Percentiles rank a stretch among this genome's conserved stretches.
Evolutionary conservation across 805 yeast species (phyloP).

Genomic region (Barnettozyma wickerhamii): DNA sequence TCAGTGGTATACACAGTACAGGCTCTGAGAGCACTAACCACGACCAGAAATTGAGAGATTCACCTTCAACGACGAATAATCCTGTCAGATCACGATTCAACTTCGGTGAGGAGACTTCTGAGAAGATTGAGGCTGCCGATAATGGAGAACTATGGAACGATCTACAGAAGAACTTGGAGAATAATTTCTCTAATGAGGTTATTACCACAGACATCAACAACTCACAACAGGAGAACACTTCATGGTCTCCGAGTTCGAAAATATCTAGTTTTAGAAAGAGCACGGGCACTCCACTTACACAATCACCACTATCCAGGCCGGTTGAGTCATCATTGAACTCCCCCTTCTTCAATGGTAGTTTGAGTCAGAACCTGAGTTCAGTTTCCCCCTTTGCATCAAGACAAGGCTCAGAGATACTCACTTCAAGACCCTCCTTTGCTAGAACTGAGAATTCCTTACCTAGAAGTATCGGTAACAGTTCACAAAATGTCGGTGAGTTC

Average conservation of each 20-base stretch:
- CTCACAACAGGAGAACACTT: slow-evolving; percentile 6
- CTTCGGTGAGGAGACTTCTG: not conserved
- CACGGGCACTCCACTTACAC: slow-evolving; percentile 15
- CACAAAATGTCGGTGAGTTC: slow-evolving; percentile 4
- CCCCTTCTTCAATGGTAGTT: slow-evolving; percentile 9
- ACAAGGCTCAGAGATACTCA: slow-evolving; percentile 11
- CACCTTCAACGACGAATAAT: not conserved
- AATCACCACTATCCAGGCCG: slow-evolving; percentile 22
- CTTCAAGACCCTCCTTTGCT: slow-evolving; percentile 3
- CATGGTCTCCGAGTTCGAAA: slow-evolving; percentile 24
- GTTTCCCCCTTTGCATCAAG: slow-evolving; percentile 10
- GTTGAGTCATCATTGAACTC: slow-evolving; percentile 11
- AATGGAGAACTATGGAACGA: slow-evolving; percentile 5
- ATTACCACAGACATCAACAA: not conserved
- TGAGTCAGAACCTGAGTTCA: not conserved
- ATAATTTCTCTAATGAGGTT: not conserved
- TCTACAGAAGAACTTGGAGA: slow-evolving; percentile 1
- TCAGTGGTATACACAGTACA: slow-evolving; percentile 2
- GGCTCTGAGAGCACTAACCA: slow-evolving; percentile 5
- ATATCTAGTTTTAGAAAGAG: slow-evolving; percentile 25
- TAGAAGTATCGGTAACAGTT: not conserved
- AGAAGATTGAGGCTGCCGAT: not conserved
- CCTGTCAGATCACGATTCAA: slow-evolving; percentile 9
- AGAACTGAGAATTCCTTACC: not conserved
- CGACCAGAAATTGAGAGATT: not conserved